phyloP scores from a whole-genome alignment of 169 alveolate genomes.

The Plasmodium gonderi region DNA sequence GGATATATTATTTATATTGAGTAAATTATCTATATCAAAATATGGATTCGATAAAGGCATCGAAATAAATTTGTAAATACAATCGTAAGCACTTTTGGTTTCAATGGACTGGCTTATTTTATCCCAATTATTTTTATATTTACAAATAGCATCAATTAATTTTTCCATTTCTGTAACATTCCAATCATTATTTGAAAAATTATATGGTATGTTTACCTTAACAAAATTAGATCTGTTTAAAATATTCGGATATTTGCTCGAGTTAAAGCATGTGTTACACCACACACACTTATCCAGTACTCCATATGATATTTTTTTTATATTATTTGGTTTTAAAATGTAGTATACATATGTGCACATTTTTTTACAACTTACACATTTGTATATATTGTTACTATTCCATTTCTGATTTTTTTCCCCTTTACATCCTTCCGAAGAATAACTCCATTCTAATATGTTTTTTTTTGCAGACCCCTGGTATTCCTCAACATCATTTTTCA shows the following conservation, averaged over 20 bases:
- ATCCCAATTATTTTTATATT: slow-evolving; percentile 61
- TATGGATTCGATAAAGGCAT: slow-evolving; percentile 67
- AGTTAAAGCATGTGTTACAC: slow-evolving; percentile 37
- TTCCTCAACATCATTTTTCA: background rate
- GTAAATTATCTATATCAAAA: slow-evolving; percentile 45
- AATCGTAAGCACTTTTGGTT: slow-evolving; percentile 58
- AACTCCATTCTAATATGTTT: background rate
- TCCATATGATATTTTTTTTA: slow-evolving; percentile 51
- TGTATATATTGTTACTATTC: background rate
- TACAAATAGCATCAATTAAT: slow-evolving; percentile 45
- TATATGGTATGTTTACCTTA: slow-evolving; percentile 44
- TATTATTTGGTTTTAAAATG: slow-evolving; percentile 43
- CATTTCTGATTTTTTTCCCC: background rate
- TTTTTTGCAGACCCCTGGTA: background rate
- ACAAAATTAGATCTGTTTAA: slow-evolving; percentile 48
- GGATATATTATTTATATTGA: slow-evolving; percentile 22
- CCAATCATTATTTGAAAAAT: slow-evolving; percentile 19
- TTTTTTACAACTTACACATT: slow-evolving; percentile 49
- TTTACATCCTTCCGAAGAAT: background rate
- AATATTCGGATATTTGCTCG: slow-evolving; percentile 49
- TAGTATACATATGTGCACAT: slow-evolving; percentile 28
- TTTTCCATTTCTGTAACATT: slow-evolving; percentile 23
- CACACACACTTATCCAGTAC: slow-evolving; percentile 68
- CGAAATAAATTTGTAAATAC: slow-evolving; percentile 55
- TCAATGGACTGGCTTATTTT: slow-evolving; percentile 24